phyloP scores from a whole-genome alignment of 177 flowering plant species.

The Vitis hybrid region DNA sequence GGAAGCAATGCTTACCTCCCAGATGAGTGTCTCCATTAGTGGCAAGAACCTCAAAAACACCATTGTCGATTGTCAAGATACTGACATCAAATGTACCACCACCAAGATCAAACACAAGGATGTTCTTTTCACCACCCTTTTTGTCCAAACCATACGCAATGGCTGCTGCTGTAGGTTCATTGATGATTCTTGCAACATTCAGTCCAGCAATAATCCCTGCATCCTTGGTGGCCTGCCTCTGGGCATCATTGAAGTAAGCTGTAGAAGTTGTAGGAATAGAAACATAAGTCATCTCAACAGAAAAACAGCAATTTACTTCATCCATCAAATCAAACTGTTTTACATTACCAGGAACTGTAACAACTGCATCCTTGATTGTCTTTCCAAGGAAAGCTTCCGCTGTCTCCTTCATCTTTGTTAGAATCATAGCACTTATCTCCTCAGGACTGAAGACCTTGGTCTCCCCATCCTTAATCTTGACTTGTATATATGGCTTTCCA shows the following conservation, averaged over 20 bases:
- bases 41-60: slow-evolving; percentile 6
- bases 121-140: slow-evolving; percentile 3
- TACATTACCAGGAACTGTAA: slow-evolving; percentile 5
- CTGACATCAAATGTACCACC: slow-evolving; percentile 7
- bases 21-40: slow-evolving; percentile 8
- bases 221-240: slow-evolving; percentile 8
- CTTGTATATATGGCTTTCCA: slow-evolving; percentile 1
- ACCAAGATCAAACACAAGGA: slow-evolving; percentile 6
- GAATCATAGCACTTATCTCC: background rate
- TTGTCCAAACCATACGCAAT: slow-evolving; percentile 5
- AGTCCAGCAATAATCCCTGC: slow-evolving; percentile 4
- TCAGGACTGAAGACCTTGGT: slow-evolving; percentile 8
- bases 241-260: slow-evolving; percentile 9
- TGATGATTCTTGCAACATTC: slow-evolving; percentile 4
- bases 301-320: background rate
- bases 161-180: slow-evolving; percentile 2
- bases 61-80: slow-evolving; percentile 4
- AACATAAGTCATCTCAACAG: background rate
- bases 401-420: slow-evolving; percentile 6
- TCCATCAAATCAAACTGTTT: background rate
- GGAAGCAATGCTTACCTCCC: background rate
- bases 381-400: slow-evolving; percentile 6
- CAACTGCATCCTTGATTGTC: slow-evolving; percentile 5
- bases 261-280: background rate
- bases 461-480: slow-evolving; percentile 3